These are phyloP conservation scores for Mycosphaerella arachidis DNA, from an alignment of 2,329 filamentous ascomycete genomes.

Conservation along the genomic window DNA sequence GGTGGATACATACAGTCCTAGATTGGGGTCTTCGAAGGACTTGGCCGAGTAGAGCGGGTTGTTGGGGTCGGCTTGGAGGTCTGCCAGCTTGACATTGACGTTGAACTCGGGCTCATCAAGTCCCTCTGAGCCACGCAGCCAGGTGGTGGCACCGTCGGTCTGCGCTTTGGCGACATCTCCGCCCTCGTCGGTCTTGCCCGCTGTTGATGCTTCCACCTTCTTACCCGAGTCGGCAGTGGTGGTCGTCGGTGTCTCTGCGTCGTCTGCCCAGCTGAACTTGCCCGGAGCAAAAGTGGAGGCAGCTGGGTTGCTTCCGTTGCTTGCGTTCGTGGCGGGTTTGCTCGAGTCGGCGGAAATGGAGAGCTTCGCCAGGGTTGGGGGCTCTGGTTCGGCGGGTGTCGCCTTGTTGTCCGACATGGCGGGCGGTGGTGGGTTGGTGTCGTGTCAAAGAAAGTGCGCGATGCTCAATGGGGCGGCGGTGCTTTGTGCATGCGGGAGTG, in stretches of 20 bases:
- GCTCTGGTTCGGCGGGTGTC: slow-evolving; percentile 18
- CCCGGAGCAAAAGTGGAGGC: slow-evolving; percentile 12
- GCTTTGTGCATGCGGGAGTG: background rate
- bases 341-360: slow-evolving; percentile 13
- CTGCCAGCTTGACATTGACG: slow-evolving; percentile 87
- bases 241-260: slow-evolving; percentile 20
- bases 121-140: slow-evolving; percentile 42
- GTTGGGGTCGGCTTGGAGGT: slow-evolving; percentile 78
- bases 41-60: slow-evolving; percentile 83
- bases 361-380: slow-evolving; percentile 23
- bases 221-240: slow-evolving; percentile 11
- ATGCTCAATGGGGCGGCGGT: background rate
- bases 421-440: background rate
- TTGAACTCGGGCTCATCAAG: slow-evolving; percentile 70
- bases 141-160: slow-evolving; percentile 44
- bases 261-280: slow-evolving; percentile 33
- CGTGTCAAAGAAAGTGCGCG: background rate
- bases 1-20: slow-evolving; percentile 55
- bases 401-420: slow-evolving; percentile 22
- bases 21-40: slow-evolving; percentile 76
- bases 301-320: slow-evolving; percentile 18
- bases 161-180: slow-evolving; percentile 23
- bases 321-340: slow-evolving; percentile 6
- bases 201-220: background rate
- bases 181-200: slow-evolving; percentile 12